A percentile compares a stretch with the other conserved stretches of the same genome.
Evolutionary conservation across 139 green algal genomes (phyloP).

Genomic region (Zygnema cylindricum): DNA sequence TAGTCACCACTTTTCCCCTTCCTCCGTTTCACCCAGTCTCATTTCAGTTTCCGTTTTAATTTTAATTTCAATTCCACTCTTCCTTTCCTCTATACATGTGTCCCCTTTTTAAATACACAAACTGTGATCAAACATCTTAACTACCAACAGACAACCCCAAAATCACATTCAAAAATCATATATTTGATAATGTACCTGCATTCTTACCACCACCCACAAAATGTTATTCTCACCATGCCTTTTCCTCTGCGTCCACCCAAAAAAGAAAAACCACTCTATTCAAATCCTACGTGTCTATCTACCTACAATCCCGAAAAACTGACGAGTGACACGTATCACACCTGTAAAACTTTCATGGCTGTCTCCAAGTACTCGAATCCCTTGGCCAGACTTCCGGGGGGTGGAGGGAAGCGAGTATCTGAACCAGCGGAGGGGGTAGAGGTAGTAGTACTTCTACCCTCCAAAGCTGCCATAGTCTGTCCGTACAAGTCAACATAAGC

Average conservation of each 20-base stretch:
- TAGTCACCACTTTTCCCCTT: not conserved
- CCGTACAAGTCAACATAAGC: conserved; percentile 51
- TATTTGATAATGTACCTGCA: no score
- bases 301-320: no score
- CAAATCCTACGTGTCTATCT: no score
- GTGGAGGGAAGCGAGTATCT: not conserved
- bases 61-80: not conserved
- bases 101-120: not conserved
- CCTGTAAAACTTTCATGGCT: conserved; percentile 44
- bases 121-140: no score
- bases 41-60: not conserved
- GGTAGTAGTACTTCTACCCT: not conserved
- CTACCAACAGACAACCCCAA: no score
- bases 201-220: no score
- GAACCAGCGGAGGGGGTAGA: no score
- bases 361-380: conserved; percentile 50
- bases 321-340: no score
- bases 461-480: conserved; percentile 25
- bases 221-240: no score
- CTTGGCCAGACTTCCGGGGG: conserved; percentile 43
- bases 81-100: not conserved
- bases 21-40: not conserved
- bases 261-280: no score
- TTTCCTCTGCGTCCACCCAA: no score
- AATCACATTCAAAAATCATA: no score